Evolutionary conservation across 2,329 filamentous ascomycete species (phyloP), one percentile per base, ranked within the genome.

Genomic region (Cladosporium colombiae): DNA sequence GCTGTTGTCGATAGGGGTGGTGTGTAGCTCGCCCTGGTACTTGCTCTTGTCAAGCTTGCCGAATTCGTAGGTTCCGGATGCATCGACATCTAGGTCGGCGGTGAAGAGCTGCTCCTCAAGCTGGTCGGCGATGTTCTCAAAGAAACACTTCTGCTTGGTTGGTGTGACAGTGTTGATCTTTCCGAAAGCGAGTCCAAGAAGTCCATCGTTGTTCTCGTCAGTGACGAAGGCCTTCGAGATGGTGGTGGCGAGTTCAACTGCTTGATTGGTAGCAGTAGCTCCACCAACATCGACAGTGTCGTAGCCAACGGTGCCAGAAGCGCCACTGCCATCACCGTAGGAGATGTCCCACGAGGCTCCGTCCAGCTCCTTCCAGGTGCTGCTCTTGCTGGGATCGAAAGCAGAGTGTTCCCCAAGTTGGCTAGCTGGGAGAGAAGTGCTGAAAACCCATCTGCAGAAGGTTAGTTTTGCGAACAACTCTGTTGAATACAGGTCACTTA

Each of bases 61-160:
- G 72, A 93, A 93, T 74, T 92, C 88, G 78, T 92, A 93, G 33
- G 85, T 83, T 55, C 90, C 90, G 10, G 67, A 66, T 56, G 70
- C 70, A 55, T 81, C 81, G 66, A 83, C 69, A 73, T 86, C 85
- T 53, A 94, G 81, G 67, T 89, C 84, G 27, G 88, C 89, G 0
- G 90, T 91, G 78, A 93, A 90, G 49, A 93, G 79, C 0, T 89
- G 89, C 76, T 85, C 78, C 29, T 85, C 83, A 27, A 92, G 84
- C 21, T 80, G 76, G n/a, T 76, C 69, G 76, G 85, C 84, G 70
- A 90, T 80, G 74, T 90, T 92, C 73, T 91, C 88, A 74, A 92
- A 91, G 77, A 91, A 92, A 13, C 89, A 92, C 78, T 88, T 88
- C 70, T 90, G 88, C 68, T 82, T 79, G 18, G 81, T 78, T 0